Evolutionary conservation across 116 monocot genomes (phyloP).

Genomic region (Papilionanthe hybrid): DNA sequence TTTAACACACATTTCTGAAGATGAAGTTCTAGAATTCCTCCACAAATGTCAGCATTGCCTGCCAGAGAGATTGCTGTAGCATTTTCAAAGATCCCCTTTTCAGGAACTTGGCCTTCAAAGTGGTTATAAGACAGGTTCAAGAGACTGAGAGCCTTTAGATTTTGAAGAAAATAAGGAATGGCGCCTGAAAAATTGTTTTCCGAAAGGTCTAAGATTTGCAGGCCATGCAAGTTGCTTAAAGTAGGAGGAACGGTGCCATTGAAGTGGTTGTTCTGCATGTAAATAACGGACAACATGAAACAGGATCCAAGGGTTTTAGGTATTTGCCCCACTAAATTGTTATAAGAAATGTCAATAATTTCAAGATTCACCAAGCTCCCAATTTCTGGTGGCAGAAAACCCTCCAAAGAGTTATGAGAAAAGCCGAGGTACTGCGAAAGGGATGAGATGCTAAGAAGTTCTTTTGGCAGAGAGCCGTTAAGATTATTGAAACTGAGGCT

Average conservation of each 20-base stretch:
- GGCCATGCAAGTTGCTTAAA: not conserved
- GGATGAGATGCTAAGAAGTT: not conserved
- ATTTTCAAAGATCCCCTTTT: conserved; percentile 29
- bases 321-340: conserved; percentile 6
- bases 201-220: not conserved
- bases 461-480: not conserved
- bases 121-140: conserved; percentile 47
- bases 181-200: not conserved
- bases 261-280: conserved; percentile 10
- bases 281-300: not conserved
- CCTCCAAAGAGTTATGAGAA: not conserved
- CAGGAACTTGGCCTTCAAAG: conserved; percentile 43
- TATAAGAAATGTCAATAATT: not conserved
- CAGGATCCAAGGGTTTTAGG: not conserved
- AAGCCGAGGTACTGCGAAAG: not conserved
- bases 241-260: not conserved
- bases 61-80: conserved; percentile 19
- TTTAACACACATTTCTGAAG: conserved; percentile 11
- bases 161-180: conserved; percentile 25
- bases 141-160: not conserved
- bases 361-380: conserved; percentile 6
- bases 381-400: not conserved
- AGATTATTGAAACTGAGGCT: not conserved
- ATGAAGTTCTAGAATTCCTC: conserved; percentile 20
- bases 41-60: conserved; percentile 39